phyloP scores from a whole-genome alignment of 1,139 yeast species.

The Candida albicans region DNA sequence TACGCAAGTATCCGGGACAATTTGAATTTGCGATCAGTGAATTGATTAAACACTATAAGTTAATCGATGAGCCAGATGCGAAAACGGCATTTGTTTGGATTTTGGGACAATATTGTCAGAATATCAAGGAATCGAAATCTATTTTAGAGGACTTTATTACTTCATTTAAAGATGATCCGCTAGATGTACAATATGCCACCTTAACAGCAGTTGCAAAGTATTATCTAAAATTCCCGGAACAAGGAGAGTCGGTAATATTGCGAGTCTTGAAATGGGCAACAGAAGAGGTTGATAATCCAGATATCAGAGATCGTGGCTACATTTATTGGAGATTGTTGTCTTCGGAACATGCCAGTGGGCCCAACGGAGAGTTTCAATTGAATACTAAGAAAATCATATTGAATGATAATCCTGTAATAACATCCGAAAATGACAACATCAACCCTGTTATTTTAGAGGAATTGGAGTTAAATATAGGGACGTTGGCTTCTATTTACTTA shows the following conservation, averaged over 20 bases:
- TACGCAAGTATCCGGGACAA: conserved; percentile 67
- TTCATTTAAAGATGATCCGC: conserved; percentile 58
- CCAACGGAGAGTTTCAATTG: conserved; percentile 35
- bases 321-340: conserved; percentile 84
- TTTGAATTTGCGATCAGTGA: conserved; percentile 41
- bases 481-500: conserved; percentile 78
- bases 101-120: conserved; percentile 66
- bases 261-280: conserved; percentile 68
- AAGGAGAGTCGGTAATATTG: conserved; percentile 59
- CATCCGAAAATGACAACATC: conserved; percentile 66
- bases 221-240: conserved; percentile 57
- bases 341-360: conserved; percentile 31
- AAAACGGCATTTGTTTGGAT: conserved; percentile 83
- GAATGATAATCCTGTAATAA: conserved; percentile 61
- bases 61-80: conserved; percentile 75
- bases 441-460: conserved; percentile 76
- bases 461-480: conserved; percentile 77
- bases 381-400: conserved; percentile 57
- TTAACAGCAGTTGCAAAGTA: conserved; percentile 75
- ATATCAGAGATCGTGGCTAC: conserved; percentile 79
- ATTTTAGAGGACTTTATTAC: conserved; percentile 48
- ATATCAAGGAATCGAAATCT: conserved; percentile 47
- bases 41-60: conserved; percentile 43
- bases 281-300: conserved; percentile 75
- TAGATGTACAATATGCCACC: conserved; percentile 72